Percentiles rank a stretch among this genome's conserved stretches.
Evolutionary conservation across 2,329 filamentous ascomycete species (phyloP).

Genomic region (Penicillium freii): DNA sequence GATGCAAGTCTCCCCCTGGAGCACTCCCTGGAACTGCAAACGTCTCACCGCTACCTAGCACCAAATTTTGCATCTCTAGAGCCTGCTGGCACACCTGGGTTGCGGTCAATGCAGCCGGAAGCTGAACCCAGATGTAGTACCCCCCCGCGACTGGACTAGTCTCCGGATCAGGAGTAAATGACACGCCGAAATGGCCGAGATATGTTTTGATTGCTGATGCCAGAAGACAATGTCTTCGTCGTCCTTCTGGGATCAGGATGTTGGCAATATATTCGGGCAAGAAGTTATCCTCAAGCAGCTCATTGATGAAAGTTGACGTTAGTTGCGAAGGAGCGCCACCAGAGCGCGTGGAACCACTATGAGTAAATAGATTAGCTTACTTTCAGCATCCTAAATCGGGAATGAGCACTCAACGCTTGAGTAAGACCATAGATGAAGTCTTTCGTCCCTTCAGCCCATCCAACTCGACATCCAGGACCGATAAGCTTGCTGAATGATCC

Average conservation of each 20-base stretch:
- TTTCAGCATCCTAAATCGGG: slow-evolving; percentile 8
- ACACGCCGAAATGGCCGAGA: slow-evolving; percentile 14
- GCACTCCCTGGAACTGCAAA: slow-evolving; percentile 53
- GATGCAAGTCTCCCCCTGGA: slow-evolving; percentile 27
- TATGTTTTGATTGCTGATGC: slow-evolving; percentile 7
- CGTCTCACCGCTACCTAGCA: slow-evolving; percentile 8
- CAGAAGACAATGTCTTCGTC: slow-evolving; percentile 5
- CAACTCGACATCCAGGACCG: slow-evolving; percentile 74
- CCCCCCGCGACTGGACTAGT: slow-evolving; percentile 9
- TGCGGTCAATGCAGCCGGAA: slow-evolving; percentile 10
- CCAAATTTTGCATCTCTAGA: slow-evolving; percentile 6
- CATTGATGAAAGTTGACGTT: slow-evolving; percentile 54
- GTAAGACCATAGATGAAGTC: slow-evolving; percentile 56
- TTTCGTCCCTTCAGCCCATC: slow-evolving; percentile 73
- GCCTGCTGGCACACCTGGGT: slow-evolving; percentile 7
- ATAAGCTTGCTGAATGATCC: slow-evolving; percentile 83
- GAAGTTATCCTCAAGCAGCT: slow-evolving; percentile 50
- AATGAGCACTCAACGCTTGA: slow-evolving; percentile 50
- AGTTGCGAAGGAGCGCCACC: slow-evolving; percentile 58
- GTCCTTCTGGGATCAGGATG: slow-evolving; percentile 35
- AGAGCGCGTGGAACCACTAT: slow-evolving; percentile 40
- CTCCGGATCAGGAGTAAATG: slow-evolving; percentile 9
- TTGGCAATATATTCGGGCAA: slow-evolving; percentile 53
- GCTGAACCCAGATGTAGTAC: slow-evolving; percentile 16
- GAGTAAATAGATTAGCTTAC: neutral